These are phyloP conservation scores for Hexamita inflata DNA, from an alignment of 208 protist species.

Conservation along the genomic window DNA sequence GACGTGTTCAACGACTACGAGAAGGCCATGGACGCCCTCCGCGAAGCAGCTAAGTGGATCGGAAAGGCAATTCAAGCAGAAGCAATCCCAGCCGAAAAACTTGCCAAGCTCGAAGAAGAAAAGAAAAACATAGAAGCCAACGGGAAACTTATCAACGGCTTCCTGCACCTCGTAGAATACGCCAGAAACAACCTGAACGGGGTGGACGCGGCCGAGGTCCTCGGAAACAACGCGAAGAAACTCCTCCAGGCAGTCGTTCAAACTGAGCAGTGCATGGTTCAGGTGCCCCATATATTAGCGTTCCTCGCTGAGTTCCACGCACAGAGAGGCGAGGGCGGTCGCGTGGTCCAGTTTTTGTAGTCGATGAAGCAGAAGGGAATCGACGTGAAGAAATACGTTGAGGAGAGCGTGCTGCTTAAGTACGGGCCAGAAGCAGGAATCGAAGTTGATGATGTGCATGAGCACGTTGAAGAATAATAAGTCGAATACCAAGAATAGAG, in stretches of 20 bases:
- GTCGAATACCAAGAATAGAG: too few relatives aligned
- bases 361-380: background rate
- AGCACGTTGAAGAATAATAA: too few relatives aligned
- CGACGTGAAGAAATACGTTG: background rate
- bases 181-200: background rate
- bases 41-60: background rate
- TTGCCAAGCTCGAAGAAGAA: background rate
- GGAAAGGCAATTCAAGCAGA: too few relatives aligned
- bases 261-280: background rate
- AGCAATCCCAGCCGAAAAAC: too few relatives aligned
- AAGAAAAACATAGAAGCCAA: background rate
- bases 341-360: background rate
- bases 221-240: background rate
- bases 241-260: background rate
- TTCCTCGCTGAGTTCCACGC: background rate
- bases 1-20: conserved; percentile 12
- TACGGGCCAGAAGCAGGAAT: background rate
- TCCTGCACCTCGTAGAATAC: background rate
- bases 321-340: background rate
- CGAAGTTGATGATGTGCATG: too few relatives aligned
- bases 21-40: conserved; percentile 12
- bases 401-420: background rate
- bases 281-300: background rate
- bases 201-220: background rate
- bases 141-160: background rate